Base-by-base conservation (phyloP, 352 stramenopile species). In the Phytophthora nicotianae region DNA sequence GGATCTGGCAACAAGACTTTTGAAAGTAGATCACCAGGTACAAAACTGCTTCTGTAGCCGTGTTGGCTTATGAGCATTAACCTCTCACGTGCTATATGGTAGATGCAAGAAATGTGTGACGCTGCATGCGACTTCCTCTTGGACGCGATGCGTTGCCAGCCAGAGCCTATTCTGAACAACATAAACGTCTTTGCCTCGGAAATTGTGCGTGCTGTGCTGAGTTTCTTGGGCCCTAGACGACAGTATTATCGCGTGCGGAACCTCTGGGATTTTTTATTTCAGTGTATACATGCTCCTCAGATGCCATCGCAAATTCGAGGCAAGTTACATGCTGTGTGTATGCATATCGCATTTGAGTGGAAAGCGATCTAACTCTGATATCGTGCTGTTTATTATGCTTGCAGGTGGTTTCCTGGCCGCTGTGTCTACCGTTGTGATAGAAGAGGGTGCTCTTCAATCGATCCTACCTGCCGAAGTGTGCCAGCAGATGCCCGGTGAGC, bases 221-320 rank as follows among this genome's bases (percentile, higher is more conserved):
- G 62, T 11, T 90, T 81, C 51, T 65, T 91, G 48, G 76, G 66
- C 2, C 65, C 77, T 0, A 81, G 78, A 54, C 59, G 80, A 27
- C 55, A 50, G 21, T 61, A 80, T 51, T 89, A 89, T 65, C 71
- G 75, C 8, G 70, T 68, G 11, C 79, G 79, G 8, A 85, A 72
- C 35, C 3, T 92, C 0, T 90, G 77, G 79, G 73, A 89, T 47
- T 90, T 92, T 55, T 59, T 92, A 24, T 90, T 86, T 58, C 75
- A 90, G 35, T 72, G 87, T n/a, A 52, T 92, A 8, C 81, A 92
- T 58, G 78, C 79, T 8, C 77, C 79, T 16, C 79, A 86, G 33
- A 66, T 89, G n/a, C 48, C 77, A 11, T 40, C 47, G 4, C 51
- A 72, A 26, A 77, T 83, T 14, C 64, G 76, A 83, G 70, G 75